Base-by-base conservation (phyloP, 1,284 basidiomycete species). In the Apiotrichum sp. region DNA sequence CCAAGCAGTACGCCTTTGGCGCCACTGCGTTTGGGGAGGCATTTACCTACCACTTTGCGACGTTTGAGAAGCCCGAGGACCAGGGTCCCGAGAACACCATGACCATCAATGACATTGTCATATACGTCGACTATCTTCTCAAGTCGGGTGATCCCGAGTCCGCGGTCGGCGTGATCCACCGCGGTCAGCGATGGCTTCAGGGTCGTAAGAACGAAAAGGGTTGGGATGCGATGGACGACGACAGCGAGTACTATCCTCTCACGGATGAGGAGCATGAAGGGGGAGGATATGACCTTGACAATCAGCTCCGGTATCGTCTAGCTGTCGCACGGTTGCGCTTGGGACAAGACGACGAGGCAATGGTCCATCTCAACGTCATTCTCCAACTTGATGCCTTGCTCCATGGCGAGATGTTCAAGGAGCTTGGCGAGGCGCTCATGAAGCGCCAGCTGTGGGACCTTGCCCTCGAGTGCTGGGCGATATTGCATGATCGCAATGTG, bases 121-220 rank as follows among this genome's bases (percentile, higher is more conserved):
- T 87, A 1, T 82, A 97, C 1, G 86, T 88, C 3, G 93, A 98
- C 68, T 79, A 95, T 41, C 84, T 90, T 63, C 86, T 91, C 59
- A 81, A 83, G 0, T 76, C 86, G 14, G 83, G 82, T 0, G 83
- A 87, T 59, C 81, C 88, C 62, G 83, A 85, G 41, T 80, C 82
- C 34, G 87, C 88, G 0, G 78, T 93, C 10, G 78, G 83, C 11
- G 82, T 84, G 0, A 85, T 96, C 54, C 80, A 87, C 41, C 79
- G 80, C 52, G 93, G 92, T 0, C 86, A 84, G 50, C 78, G 95
- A 47, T 97, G 93, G 93, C 75, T 97, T 10, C 90, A 95, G 70
- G 89, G 90, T 0, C 78, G 93, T 38, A 78, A 76, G 16, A 77
- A 80, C 36, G 75, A 78, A 52, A 81, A 78, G 54, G 85, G 86